Base-by-base conservation (phyloP, 108 stramenopile species). In the Nitzschia inconspicua region DNA sequence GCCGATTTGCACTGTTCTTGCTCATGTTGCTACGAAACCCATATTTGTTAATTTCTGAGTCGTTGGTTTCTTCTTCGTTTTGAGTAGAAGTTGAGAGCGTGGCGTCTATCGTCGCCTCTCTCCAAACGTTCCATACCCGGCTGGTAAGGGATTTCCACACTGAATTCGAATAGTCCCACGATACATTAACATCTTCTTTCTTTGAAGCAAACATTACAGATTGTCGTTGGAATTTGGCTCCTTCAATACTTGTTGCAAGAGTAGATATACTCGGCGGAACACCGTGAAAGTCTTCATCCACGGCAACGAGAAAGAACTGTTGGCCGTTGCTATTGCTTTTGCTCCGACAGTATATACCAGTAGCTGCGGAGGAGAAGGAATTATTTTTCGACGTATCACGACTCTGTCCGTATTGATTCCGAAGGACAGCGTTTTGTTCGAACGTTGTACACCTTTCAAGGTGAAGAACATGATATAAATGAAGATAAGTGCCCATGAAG, bases 1-100 rank as follows among this genome's bases (percentile, higher is more conserved):
- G 4, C 25, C 28, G 36, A 23, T 52, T 52, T 13, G 1, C 10
- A 26, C 2, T 18, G 26, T 27, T 10, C n/a, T 65, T 44, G 44
- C 47, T 46, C 1, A 43, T 36, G 30, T 65, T 47, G 30, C 7
- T 24, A 19, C 53, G 53, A 31, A 65, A 65, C 32, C 53, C 64
- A 25, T 43, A 46, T 13, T 19, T 24, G 48, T 46, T 26, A 29
- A 26, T 1, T 26, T 29, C 44, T 44, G 19, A 16, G 5, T 16
- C 44, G 44, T 7, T 44, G 44, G 16, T 11, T 16, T 20, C 11
- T 6, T 14, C 19, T 44, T 4, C 44, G 44, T 47, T 19, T 47
- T 19, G 3, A 25, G 16, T 29, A 49, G 16, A 49, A 1, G 1
- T 6, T 8, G 14, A 29, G 4, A 26, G 14, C 9, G 6, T n/a